Base-by-base conservation (phyloP, 495 filamentous ascomycete species). In the Halenospora varia region DNA sequence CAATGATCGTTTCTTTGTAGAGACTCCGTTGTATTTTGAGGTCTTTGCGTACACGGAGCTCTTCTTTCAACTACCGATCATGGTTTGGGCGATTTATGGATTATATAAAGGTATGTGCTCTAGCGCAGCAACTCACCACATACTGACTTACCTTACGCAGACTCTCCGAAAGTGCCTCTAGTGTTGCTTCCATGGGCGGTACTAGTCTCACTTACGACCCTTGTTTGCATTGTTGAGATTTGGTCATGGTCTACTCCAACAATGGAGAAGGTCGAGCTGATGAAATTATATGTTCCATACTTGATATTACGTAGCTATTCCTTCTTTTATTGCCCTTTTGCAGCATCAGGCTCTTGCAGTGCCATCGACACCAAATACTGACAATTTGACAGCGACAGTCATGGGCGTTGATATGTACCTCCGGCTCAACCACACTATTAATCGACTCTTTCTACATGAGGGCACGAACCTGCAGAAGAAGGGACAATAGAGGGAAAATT, bases 1-100 rank as follows among this genome's bases (percentile, higher is more conserved):
- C 74, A 81, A 82, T 41, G 91, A 96, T 71, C 88, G 84, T 23
- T 88, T 92, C 74, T 88, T 91, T 67, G 76, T 79, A 46, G 74
- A 75, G 24, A 72, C 83, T 1, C 84, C 88, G 0, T 70, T 74
- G 46, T 96, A 89, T 85, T 92, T 93, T 70, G 73, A 70, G 2
- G 62, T 82, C 3, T 92, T 86, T 67, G 72, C 84, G 24, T 84
- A 78, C 68, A 75, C 90, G 68, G 90, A 96, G 72, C 60, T 84
- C 25, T 53, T 85, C 35, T 86, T 87, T 63, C 82, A 90, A 60
- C 66, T 86, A 1, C 90, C 90, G 1, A 62, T 87, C 15, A 86
- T 83, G 48, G 42, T 89, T 0, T 92, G 86, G 81, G 82, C 79
- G 0, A 68, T 86, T 40, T 62, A 75, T 48, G 83, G 69, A 2